These are phyloP conservation scores for Parathielavia hyrcaniae DNA, from an alignment of 495 filamentous ascomycete genomes.

Conservation along the genomic window DNA sequence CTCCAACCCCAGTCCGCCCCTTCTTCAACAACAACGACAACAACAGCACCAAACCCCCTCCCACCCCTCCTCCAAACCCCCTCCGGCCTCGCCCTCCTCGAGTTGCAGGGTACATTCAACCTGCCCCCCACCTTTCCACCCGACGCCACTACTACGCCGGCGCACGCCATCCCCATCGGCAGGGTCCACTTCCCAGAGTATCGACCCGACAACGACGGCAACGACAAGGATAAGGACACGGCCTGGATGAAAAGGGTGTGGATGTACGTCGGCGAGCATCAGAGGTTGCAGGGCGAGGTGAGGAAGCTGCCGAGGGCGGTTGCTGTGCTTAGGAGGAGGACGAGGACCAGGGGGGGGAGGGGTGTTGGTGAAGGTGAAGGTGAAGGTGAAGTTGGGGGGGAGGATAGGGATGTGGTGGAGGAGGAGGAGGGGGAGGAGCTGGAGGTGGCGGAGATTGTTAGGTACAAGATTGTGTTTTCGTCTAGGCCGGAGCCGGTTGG, in stretches of 20 bases:
- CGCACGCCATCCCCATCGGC: slow-evolving; percentile 52
- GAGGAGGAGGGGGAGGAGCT: slow-evolving; percentile 26
- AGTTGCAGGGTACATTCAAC: slow-evolving; percentile 86
- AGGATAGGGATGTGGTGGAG: slow-evolving; percentile 56
- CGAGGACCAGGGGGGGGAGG: slow-evolving; percentile 16
- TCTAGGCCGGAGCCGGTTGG: slow-evolving; percentile 79
- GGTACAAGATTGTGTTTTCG: slow-evolving; percentile 84
- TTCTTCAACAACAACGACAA: background rate
- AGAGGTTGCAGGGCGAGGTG: slow-evolving; percentile 83
- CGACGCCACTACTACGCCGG: slow-evolving; percentile 1
- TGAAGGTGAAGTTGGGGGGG: slow-evolving; percentile 11
- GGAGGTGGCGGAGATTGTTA: slow-evolving; percentile 76
- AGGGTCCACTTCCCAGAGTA: slow-evolving; percentile 76
- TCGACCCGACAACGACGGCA: slow-evolving; percentile 37
- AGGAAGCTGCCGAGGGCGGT: slow-evolving; percentile 75
- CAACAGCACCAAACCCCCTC: slow-evolving; percentile 49
- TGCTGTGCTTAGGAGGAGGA: slow-evolving; percentile 48
- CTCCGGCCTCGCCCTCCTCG: slow-evolving; percentile 69
- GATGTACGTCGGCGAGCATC: slow-evolving; percentile 81
- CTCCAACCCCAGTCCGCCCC: slow-evolving; percentile 17
- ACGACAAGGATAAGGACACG: slow-evolving; percentile 27
- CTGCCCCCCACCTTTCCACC: slow-evolving; percentile 39
- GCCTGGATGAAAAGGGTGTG: slow-evolving; percentile 86
- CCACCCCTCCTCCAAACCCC: slow-evolving; percentile 82
- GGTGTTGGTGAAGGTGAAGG: slow-evolving; percentile 12